phyloP scores from a whole-genome alignment of 371 early-diverging fungal species.

The Saksenaea vasiformis region DNA sequence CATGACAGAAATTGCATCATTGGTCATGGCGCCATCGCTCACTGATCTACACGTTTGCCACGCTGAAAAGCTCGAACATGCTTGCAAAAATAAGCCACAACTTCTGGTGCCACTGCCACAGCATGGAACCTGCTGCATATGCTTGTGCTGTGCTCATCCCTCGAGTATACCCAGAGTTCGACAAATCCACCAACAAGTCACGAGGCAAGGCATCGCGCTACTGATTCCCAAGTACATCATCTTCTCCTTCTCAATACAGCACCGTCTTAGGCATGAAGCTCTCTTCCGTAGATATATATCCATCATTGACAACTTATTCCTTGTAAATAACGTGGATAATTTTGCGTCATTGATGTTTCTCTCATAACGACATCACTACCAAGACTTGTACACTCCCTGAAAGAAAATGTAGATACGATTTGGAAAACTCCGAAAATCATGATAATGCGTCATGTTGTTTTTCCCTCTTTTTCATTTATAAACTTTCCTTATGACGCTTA shows the following conservation, averaged over 20 bases:
- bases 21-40: conserved; percentile 1
- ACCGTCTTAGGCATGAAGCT: conserved; percentile 2
- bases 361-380: no score
- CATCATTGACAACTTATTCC: no score
- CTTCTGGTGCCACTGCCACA: conserved; percentile 12
- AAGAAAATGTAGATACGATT: no score
- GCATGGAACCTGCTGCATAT: neutral
- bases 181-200: conserved; percentile 5
- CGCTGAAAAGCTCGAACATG: conserved; percentile 1
- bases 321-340: no score
- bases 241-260: conserved; percentile 9
- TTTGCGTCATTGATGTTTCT: no score
- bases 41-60: conserved; percentile 8
- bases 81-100: conserved; percentile 6
- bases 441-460: no score
- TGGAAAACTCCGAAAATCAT: no score
- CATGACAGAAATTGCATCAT: conserved; percentile 6
- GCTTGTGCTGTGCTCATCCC: neutral
- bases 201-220: conserved; percentile 2
- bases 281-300: neutral
- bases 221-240: conserved; percentile 5
- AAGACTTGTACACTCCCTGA: no score
- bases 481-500: no score
- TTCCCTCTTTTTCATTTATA: no score
- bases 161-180: neutral